Base-by-base conservation (phyloP, 768 basidiomycete genomes). In the Mycena latifolia region DNA sequence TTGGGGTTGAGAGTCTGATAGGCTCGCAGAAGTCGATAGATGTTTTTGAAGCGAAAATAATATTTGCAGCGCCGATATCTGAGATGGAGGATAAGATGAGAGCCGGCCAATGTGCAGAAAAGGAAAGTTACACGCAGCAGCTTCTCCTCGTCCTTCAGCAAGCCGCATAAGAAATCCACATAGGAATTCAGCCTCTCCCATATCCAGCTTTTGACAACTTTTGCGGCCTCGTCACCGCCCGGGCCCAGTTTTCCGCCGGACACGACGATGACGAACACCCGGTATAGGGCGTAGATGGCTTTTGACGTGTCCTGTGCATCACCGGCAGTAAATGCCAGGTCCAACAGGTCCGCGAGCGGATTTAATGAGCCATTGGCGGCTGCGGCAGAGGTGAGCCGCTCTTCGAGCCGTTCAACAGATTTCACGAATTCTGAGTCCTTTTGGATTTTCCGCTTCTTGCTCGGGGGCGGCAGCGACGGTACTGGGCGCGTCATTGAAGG, bases 221-320 rank as follows among this genome's bases (percentile, higher is more conserved):
- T 87, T 43, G 86, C 85, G 18, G 85, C 86, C 28, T 88, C 89
- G 35, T 86, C 80, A 18, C 82, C 83, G 28, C 80, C 79, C 35
- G 79, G 58, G 37, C 80, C 81, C 17, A 95, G 78, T 67, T 89
- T 87, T 3, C 89, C 86, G 31, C 83, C 82, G 4, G 82, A 75
- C 52, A 95, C 84, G 37, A 93, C 78, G 24, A 84, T 70, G 11
- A 92, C 86, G 74, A 94, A 95, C 15, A 91, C 82, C 41, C 96
- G 81, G 76, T 97, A 96, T 7, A 92, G 76, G 0, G 94, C 90
- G 77, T 95, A 97, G 20, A 95, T 85, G 2, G 87, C 89, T 74
- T 92, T 95, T 20, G 82, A 92, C 17, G 88, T 85, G 29, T 86
- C 83, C 67, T 84, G 83, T 0, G 92, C 80, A 43, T 88, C 84